A percentile compares a stretch with the other conserved stretches of the same genome.
Conservation (phyloP, 371 early-diverging fungal genomes). For the Syncephalastrum contaminatum region DNA sequence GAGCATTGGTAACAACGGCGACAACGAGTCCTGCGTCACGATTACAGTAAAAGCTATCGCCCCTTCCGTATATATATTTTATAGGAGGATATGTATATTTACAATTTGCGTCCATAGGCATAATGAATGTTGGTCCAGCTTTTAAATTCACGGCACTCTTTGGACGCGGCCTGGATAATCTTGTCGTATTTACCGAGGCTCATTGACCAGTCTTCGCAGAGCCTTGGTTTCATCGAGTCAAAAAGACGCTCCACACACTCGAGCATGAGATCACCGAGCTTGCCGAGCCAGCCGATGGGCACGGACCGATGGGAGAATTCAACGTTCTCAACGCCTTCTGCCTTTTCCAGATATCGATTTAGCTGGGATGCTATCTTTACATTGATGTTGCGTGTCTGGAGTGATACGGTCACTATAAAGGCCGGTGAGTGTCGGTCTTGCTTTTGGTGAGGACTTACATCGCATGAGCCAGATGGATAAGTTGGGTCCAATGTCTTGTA, state of each 20-base stretch:
- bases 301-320: slow-evolving; percentile 34
- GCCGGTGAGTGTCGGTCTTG: neutral
- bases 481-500: slow-evolving; percentile 46
- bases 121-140: slow-evolving; percentile 45
- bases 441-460: slow-evolving; percentile 15
- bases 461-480: slow-evolving; percentile 49
- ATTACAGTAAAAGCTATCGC: too few species aligned
- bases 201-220: slow-evolving; percentile 52
- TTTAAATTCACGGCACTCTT: slow-evolving; percentile 41
- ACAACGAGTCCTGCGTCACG: too few species aligned
- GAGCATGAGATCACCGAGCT: slow-evolving; percentile 35
- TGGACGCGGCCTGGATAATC: slow-evolving; percentile 20
- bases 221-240: slow-evolving; percentile 38
- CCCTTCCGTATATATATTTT: too few species aligned
- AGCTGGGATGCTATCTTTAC: slow-evolving; percentile 29
- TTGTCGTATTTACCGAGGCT: slow-evolving; percentile 35
- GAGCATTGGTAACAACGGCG: too few species aligned
- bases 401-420: slow-evolving; percentile 35
- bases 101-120: slow-evolving; percentile 7
- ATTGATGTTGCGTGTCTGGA: slow-evolving; percentile 38
- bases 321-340: slow-evolving; percentile 11
- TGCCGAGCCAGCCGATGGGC: slow-evolving; percentile 49
- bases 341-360: slow-evolving; percentile 16
- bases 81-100: too few species aligned
- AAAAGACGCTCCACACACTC: slow-evolving; percentile 35